These are phyloP conservation scores for Leccinum truebloodii DNA, from an alignment of 768 basidiomycete species.

Conservation along the genomic window DNA sequence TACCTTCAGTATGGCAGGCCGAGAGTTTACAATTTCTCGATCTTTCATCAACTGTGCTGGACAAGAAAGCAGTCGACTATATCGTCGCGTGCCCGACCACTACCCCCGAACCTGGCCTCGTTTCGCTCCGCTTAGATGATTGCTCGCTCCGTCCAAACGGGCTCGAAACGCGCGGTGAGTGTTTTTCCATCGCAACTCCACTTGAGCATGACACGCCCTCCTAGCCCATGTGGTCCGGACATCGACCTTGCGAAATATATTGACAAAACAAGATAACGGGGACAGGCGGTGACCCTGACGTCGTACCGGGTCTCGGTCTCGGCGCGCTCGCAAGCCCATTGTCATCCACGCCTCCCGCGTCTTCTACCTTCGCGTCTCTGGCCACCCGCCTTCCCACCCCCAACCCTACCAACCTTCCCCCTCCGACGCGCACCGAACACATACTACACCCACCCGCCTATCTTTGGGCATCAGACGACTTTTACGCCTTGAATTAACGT, in stretches of 20 bases:
- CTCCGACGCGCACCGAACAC: too few relatives aligned
- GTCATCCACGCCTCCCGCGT: slow-evolving; percentile 12
- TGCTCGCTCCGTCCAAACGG: slow-evolving; percentile 73
- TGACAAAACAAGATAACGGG: slow-evolving; percentile 71
- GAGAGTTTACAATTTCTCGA: slow-evolving; percentile 82
- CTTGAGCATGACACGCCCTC: too few relatives aligned
- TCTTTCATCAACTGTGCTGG: slow-evolving; percentile 48
- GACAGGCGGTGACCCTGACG: slow-evolving; percentile 80
- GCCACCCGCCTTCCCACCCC: slow-evolving; percentile 28
- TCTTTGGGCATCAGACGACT: too few relatives aligned
- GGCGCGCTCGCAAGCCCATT: slow-evolving; percentile 1
- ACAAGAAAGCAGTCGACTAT: slow-evolving; percentile 77
- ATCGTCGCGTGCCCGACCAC: slow-evolving; percentile 63
- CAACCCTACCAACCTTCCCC: slow-evolving; percentile 15
- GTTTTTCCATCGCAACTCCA: too few relatives aligned
- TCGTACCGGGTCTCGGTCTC: not conserved
- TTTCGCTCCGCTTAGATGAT: slow-evolving; percentile 74
- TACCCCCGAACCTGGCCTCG: slow-evolving; percentile 45
- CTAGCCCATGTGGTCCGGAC: too few relatives aligned
- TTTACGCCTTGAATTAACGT: too few relatives aligned
- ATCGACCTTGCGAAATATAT: slow-evolving; percentile 55
- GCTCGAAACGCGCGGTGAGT: slow-evolving; percentile 81
- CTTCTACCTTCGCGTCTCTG: slow-evolving; percentile 30
- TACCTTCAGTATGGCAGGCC: slow-evolving; percentile 47
- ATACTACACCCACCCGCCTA: too few relatives aligned